Evolutionary conservation across 768 basidiomycete genomes (phyloP).

Genomic region (Paxillus involutus): DNA sequence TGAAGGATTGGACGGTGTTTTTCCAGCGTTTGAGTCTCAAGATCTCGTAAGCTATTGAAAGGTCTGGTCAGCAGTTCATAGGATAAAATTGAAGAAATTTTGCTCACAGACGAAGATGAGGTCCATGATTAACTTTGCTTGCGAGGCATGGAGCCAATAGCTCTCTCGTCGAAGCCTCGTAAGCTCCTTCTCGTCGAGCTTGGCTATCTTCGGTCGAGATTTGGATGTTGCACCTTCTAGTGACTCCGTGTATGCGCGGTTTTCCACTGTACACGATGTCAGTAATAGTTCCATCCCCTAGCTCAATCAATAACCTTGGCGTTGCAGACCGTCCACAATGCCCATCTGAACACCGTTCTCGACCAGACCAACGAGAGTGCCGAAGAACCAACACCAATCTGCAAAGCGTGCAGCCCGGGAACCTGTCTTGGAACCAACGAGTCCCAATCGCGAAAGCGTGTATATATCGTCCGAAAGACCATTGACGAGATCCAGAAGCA

Average conservation of each 20-base stretch:
- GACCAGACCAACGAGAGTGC: slow-evolving; percentile 77
- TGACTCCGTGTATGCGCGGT: slow-evolving; percentile 71
- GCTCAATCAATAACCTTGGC: slow-evolving; percentile 47
- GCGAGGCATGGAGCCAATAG: slow-evolving; percentile 72
- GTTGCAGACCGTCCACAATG: slow-evolving; percentile 62
- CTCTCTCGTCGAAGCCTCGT: slow-evolving; percentile 64
- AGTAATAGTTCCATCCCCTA: background rate
- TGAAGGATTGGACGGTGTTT: slow-evolving; percentile 59
- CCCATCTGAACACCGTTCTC: slow-evolving; percentile 81
- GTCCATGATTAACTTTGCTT: slow-evolving; percentile 79
- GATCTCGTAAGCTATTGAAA: slow-evolving; percentile 70
- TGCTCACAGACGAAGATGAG: slow-evolving; percentile 81
- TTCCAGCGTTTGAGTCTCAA: slow-evolving; percentile 66
- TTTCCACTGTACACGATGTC: slow-evolving; percentile 52
- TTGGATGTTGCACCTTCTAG: slow-evolving; percentile 70
- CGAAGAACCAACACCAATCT: slow-evolving; percentile 85
- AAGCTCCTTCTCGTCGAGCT: slow-evolving; percentile 71
- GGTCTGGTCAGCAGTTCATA: slow-evolving; percentile 7
- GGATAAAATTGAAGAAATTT: slow-evolving; percentile 16
- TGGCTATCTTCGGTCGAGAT: slow-evolving; percentile 56
- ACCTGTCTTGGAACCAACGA: slow-evolving; percentile 64
- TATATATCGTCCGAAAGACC: slow-evolving; percentile 76
- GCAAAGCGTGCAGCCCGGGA: slow-evolving; percentile 72
- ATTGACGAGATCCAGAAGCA: slow-evolving; percentile 75
- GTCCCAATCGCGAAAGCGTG: slow-evolving; percentile 70